Conservation (phyloP, 1,139 yeast genomes). For the Blastobotrys arbuscula region DNA sequence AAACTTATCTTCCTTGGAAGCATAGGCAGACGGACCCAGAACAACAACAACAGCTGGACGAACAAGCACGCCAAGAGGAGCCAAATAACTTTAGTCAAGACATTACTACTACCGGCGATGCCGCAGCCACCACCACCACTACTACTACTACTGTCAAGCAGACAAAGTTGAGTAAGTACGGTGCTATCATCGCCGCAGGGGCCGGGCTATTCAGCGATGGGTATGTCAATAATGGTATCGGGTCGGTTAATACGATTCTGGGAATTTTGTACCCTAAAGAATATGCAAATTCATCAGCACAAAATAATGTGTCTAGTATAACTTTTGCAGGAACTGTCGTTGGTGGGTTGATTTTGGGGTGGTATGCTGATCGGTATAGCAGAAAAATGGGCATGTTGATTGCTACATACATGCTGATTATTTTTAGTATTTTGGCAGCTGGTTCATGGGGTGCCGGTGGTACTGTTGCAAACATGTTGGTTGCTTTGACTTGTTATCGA, state of each 20-base stretch:
- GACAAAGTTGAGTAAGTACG: slow-evolving; percentile 31
- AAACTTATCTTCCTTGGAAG: slow-evolving; percentile 8
- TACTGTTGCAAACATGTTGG: slow-evolving; percentile 50
- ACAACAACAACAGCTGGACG: neutral
- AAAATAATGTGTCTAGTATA: slow-evolving; percentile 75
- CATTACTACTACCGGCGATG: too few species aligned
- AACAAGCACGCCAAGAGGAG: neutral
- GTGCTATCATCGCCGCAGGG: slow-evolving; percentile 86
- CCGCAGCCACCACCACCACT: neutral
- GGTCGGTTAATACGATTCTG: slow-evolving; percentile 69
- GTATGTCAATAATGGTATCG: slow-evolving; percentile 76
- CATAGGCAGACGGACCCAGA: neutral
- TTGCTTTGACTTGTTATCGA: slow-evolving; percentile 78
- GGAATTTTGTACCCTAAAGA: slow-evolving; percentile 55
- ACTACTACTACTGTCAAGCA: neutral
- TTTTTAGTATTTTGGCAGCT: slow-evolving; percentile 71
- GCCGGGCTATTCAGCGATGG: slow-evolving; percentile 92
- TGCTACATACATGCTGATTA: slow-evolving; percentile 64
- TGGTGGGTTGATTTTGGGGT: slow-evolving; percentile 81
- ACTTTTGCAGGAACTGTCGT: slow-evolving; percentile 88
- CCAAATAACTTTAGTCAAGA: neutral
- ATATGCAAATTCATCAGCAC: slow-evolving; percentile 59
- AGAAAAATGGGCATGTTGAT: slow-evolving; percentile 77
- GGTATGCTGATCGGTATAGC: slow-evolving; percentile 67
- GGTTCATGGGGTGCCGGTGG: slow-evolving; percentile 83